Evolutionary conservation across 2,329 filamentous ascomycete genomes (phyloP).

Genomic region (Phaeosphaeria sp.): DNA sequence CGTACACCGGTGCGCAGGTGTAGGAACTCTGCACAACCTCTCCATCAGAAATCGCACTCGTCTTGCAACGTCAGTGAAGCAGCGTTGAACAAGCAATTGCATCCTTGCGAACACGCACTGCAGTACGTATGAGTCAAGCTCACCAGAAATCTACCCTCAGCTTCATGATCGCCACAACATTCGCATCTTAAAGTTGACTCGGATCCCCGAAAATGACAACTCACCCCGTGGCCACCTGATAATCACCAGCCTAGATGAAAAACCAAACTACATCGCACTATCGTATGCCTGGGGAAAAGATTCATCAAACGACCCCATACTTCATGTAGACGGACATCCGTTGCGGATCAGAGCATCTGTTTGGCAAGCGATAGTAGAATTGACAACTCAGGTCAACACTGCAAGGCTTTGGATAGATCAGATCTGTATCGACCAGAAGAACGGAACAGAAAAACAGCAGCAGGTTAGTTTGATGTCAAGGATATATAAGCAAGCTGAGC

Average conservation of each 20-base stretch:
- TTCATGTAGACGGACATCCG: conserved; percentile 5
- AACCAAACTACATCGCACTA: conserved; percentile 7
- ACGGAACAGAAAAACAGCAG: background rate
- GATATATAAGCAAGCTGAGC: background rate
- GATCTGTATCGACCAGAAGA: background rate
- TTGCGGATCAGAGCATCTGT: conserved; percentile 7
- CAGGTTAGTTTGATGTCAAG: background rate
- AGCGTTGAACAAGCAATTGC: no score
- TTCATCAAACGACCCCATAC: conserved; percentile 1
- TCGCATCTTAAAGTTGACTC: no score
- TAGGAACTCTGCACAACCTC: no score
- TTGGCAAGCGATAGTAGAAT: conserved; percentile 8
- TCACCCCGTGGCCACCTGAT: no score
- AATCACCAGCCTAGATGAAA: conserved; percentile 3
- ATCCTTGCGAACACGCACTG: no score
- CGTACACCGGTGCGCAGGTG: no score
- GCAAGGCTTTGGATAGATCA: background rate
- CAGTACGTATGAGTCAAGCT: no score
- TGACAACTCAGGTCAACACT: background rate
- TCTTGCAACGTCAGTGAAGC: no score
- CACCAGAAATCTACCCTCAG: no score
- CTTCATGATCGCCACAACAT: no score
- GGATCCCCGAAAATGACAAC: no score
- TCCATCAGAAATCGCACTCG: no score
- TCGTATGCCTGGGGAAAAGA: conserved; percentile 11